Evolutionary conservation across 164 flowering plant species (phyloP).

Genomic region (Macadamia integrifolia): DNA sequence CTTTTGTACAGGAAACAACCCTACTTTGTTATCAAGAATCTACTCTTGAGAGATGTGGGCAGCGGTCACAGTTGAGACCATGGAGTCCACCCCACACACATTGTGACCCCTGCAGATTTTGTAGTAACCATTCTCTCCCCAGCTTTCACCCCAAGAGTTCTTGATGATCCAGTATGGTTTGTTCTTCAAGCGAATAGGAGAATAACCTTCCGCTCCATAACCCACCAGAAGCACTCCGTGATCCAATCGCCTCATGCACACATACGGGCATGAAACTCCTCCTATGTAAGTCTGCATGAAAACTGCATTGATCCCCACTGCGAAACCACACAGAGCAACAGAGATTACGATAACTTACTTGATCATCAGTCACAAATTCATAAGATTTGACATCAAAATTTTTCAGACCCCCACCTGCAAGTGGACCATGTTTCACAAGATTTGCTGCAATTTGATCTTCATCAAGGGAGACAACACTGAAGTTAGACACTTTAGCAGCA

Average conservation of each 20-base stretch:
- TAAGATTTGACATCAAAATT: background rate
- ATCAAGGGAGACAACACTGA: conserved; percentile 84
- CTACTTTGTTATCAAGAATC: no score
- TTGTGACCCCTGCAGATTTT: conserved; percentile 89
- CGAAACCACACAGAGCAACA: conserved; percentile 20
- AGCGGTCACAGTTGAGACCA: conserved; percentile 87
- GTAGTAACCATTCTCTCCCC: conserved; percentile 95
- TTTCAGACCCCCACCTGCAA: conserved; percentile 48
- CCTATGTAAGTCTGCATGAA: conserved; percentile 10
- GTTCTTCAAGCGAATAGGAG: conserved; percentile 68
- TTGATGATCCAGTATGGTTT: conserved; percentile 93
- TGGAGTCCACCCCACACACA: conserved; percentile 83
- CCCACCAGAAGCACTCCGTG: conserved; percentile 93
- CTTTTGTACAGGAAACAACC: background rate
- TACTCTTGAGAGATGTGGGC: conserved; percentile 16
- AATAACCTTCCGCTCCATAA: conserved; percentile 66
- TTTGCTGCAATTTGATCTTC: conserved; percentile 97
- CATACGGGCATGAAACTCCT: conserved; percentile 12
- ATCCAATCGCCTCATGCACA: conserved; percentile 64
- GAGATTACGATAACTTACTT: background rate
- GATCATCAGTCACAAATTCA: background rate
- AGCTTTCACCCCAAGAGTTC: conserved; percentile 92
- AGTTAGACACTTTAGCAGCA: conserved; percentile 79
- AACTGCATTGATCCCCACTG: conserved; percentile 33
- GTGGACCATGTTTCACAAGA: conserved; percentile 91